Evolutionary conservation across 495 filamentous ascomycete genomes (phyloP).

Genomic region (Talaromyces nanjingensis): DNA sequence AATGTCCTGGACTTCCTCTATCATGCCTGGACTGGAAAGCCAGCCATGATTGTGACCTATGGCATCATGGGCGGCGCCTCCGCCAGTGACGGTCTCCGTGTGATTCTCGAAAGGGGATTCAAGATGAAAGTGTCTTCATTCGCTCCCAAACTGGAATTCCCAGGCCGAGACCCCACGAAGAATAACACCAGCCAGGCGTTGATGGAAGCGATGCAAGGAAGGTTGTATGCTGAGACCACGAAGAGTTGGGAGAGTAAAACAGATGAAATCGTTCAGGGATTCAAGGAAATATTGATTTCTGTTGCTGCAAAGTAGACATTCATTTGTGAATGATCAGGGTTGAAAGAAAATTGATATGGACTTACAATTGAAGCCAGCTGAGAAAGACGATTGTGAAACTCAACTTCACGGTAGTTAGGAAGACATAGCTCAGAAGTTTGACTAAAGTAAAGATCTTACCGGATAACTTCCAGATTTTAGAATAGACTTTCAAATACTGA

Average conservation of each 20-base stretch:
- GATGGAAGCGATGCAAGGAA: constrained; percentile 5
- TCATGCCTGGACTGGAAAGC: constrained; percentile 5
- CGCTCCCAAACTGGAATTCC: not conserved
- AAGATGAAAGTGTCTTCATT: constrained; percentile 4
- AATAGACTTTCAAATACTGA: constrained; percentile 2
- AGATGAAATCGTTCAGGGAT: not conserved
- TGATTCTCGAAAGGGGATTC: constrained; percentile 3
- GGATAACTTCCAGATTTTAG: constrained; percentile 2
- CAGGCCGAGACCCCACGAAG: constrained; percentile 5
- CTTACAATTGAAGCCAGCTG: constrained; percentile 5
- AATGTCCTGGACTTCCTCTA: constrained; percentile 4
- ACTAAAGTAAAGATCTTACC: not conserved
- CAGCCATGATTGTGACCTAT: constrained; percentile 6
- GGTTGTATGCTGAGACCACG: constrained; percentile 3
- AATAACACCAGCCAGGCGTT: not conserved
- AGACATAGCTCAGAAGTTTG: not conserved
- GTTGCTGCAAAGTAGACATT: not conserved
- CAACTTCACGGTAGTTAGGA: not conserved
- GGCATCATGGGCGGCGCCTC: constrained; percentile 4
- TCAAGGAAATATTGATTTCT: constrained; percentile 2
- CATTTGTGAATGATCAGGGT: not conserved
- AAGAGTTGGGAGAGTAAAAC: not conserved
- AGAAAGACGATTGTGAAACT: not conserved
- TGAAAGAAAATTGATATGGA: not conserved
- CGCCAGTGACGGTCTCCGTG: not conserved